Conservation (phyloP, 441 rosid species). For the Corymbia citriodora region DNA sequence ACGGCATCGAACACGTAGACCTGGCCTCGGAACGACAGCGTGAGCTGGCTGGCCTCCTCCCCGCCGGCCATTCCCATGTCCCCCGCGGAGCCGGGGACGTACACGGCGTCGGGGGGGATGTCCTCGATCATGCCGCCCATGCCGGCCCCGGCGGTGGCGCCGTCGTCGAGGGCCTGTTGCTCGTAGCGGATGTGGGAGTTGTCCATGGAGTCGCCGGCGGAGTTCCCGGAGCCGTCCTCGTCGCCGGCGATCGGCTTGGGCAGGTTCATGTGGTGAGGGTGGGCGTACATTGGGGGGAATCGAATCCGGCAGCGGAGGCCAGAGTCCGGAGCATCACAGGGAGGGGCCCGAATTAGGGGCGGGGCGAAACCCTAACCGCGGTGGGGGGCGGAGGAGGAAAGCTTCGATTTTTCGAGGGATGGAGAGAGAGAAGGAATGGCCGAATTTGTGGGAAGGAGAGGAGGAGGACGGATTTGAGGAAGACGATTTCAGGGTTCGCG, state of each 20-base stretch:
- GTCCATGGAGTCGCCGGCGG: conserved; percentile 9
- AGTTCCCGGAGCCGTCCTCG: conserved; percentile 23
- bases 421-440: neutral
- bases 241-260: conserved; percentile 41
- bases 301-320: neutral
- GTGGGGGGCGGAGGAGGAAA: neutral
- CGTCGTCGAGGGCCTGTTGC: conserved; percentile 23
- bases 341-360: neutral
- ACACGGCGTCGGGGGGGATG: conserved; percentile 50
- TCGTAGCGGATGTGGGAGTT: conserved; percentile 7
- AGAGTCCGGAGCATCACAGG: neutral
- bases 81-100: conserved; percentile 24
- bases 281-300: conserved; percentile 53
- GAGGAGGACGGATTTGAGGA: neutral
- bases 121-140: conserved; percentile 47
- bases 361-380: neutral
- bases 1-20: conserved; percentile 89
- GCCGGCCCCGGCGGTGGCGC: conserved; percentile 29
- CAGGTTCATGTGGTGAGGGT: conserved; percentile 50
- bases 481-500: neutral
- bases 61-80: conserved; percentile 32
- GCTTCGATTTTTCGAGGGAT: neutral
- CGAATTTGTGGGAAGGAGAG: neutral
- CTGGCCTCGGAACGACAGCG: conserved; percentile 89
- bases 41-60: conserved; percentile 63